A percentile compares a stretch with the other conserved stretches of the same genome.
These are phyloP conservation scores for Aspergillus sparsus DNA, from an alignment of 495 filamentous ascomycete species.

Conservation along the genomic window DNA sequence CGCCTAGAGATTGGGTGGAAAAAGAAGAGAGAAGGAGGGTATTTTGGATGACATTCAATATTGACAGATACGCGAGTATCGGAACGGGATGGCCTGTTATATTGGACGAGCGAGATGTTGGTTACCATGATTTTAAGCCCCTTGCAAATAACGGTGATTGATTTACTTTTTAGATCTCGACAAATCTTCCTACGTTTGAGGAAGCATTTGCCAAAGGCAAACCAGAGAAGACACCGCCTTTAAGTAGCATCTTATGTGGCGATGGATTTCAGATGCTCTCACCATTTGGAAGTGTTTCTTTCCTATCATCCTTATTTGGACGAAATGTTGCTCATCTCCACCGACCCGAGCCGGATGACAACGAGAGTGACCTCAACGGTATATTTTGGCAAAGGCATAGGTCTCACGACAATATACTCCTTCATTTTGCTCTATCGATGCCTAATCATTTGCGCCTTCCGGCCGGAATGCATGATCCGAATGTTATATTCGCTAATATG, in stretches of 20 bases:
- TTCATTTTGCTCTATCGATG: constrained; percentile 80
- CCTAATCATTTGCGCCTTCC: constrained; percentile 84
- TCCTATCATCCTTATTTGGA: constrained; percentile 88
- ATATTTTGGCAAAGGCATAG: constrained; percentile 96
- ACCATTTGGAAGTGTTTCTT: constrained; percentile 75
- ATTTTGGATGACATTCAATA: constrained; percentile 91
- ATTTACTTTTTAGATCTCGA: constrained; percentile 60
- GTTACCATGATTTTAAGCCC: constrained; percentile 22
- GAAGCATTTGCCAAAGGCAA: constrained; percentile 84
- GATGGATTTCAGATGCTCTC: constrained; percentile 70
- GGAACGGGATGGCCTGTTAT: constrained; percentile 97
- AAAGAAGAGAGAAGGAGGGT: constrained; percentile 86
- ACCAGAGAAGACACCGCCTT: constrained; percentile 64
- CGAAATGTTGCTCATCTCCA: constrained; percentile 94
- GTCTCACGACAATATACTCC: constrained; percentile 82
- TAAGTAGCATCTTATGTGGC: constrained; percentile 72
- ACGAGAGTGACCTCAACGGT: constrained; percentile 86
- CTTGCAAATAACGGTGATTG: constrained; percentile 8
- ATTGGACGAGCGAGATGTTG: constrained; percentile 85
- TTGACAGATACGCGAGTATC: constrained; percentile 92
- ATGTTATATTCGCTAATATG: constrained; percentile 95
- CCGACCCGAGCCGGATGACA: constrained; percentile 78
- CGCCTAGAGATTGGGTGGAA: constrained; percentile 90
- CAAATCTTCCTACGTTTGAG: constrained; percentile 80
- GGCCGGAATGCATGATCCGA: constrained; percentile 70